Percentiles rank a stretch among this genome's conserved stretches.
These are phyloP conservation scores for Penicillium sp. DNA, from an alignment of 2,329 filamentous ascomycete genomes.

Conservation along the genomic window DNA sequence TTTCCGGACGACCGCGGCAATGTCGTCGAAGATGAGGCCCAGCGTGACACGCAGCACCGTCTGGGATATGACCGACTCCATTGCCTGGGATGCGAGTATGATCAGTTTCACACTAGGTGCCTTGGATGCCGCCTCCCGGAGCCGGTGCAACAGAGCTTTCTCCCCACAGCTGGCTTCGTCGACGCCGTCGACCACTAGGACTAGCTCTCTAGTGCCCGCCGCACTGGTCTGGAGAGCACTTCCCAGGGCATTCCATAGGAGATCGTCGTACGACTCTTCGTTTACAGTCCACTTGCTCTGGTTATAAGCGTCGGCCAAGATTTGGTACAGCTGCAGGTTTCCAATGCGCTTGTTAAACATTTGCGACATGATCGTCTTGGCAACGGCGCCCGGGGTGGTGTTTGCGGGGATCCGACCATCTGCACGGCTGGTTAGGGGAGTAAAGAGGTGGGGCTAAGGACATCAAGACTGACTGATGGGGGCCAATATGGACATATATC, in stretches of 20 bases:
- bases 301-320: slow-evolving; percentile 32
- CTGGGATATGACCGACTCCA: slow-evolving; percentile 7
- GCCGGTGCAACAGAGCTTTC: slow-evolving; percentile 24
- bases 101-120: slow-evolving; percentile 29
- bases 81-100: slow-evolving; percentile 26
- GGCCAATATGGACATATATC: slow-evolving; percentile 35
- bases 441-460: neutral
- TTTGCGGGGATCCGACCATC: slow-evolving; percentile 31
- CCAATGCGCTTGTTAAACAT: slow-evolving; percentile 40
- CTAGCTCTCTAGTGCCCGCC: slow-evolving; percentile 32
- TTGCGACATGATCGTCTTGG: slow-evolving; percentile 36
- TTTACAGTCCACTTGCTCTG: slow-evolving; percentile 20
- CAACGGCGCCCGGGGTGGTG: slow-evolving; percentile 30
- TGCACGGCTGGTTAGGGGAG: neutral
- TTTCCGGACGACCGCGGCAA: slow-evolving; percentile 31
- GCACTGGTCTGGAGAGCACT: slow-evolving; percentile 27
- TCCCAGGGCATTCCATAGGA: slow-evolving; percentile 35
- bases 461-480: slow-evolving; percentile 26
- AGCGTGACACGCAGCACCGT: slow-evolving; percentile 26
- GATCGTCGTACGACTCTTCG: slow-evolving; percentile 32
- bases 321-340: slow-evolving; percentile 37
- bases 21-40: slow-evolving; percentile 37
- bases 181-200: slow-evolving; percentile 39
- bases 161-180: slow-evolving; percentile 36
- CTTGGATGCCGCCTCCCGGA: slow-evolving; percentile 22